phyloP scores from a whole-genome alignment of 805 yeast genomes.

The Vanderwaltozyma verrucispora region DNA sequence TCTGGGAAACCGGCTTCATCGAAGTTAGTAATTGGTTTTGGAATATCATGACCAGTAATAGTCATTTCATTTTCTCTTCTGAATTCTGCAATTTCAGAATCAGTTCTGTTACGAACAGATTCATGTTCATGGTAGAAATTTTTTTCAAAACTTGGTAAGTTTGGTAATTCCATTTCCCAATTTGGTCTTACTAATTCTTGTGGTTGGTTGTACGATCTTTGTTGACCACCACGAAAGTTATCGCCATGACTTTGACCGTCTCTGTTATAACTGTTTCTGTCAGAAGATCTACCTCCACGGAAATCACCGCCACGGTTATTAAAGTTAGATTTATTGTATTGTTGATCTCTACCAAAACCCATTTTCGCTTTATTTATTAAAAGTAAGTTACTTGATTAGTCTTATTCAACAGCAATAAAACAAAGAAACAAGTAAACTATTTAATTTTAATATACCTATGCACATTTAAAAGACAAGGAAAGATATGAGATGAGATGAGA shows the following conservation, averaged over 20 bases:
- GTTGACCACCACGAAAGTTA: slow-evolving; percentile 33
- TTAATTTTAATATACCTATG: too few relatives aligned
- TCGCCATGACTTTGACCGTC: slow-evolving; percentile 14
- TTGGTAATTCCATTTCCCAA: slow-evolving; percentile 54
- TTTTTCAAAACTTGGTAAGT: slow-evolving; percentile 85
- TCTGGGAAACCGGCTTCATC: slow-evolving; percentile 98
- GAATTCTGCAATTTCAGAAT: slow-evolving; percentile 61
- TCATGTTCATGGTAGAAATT: slow-evolving; percentile 88
- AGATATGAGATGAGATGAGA: slow-evolving; percentile 6
- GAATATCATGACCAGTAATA: slow-evolving; percentile 71
- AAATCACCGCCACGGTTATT: slow-evolving; percentile 33
- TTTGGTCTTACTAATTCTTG: slow-evolving; percentile 47
- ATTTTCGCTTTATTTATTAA: not conserved
- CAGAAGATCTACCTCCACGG: slow-evolving; percentile 32
- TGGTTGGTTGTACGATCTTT: slow-evolving; percentile 24
- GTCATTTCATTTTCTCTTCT: slow-evolving; percentile 83
- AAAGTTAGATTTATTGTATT: slow-evolving; percentile 29
- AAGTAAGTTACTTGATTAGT: not conserved
- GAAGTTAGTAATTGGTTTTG: slow-evolving; percentile 84
- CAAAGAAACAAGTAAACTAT: not conserved
- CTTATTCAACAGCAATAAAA: not conserved
- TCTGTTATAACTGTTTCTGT: slow-evolving; percentile 29
- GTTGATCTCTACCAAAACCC: slow-evolving; percentile 27
- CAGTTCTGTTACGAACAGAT: slow-evolving; percentile 62
- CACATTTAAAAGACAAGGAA: slow-evolving; percentile 1